Base-by-base conservation (phyloP, 208 protist species). In the Herpetomonas samuelpessoai region DNA sequence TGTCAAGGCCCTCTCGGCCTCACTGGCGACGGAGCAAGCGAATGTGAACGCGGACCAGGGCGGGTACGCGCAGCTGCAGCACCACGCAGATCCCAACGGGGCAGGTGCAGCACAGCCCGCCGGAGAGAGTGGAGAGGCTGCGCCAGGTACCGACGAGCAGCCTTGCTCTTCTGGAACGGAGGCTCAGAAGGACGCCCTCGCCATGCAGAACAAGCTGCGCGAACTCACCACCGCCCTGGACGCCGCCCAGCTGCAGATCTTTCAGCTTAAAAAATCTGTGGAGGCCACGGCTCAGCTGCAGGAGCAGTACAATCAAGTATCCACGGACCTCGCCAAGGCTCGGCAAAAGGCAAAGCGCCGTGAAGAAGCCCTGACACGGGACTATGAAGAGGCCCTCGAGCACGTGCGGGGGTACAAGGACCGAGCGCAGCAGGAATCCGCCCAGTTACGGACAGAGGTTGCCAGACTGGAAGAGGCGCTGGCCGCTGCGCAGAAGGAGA, bases 381-480 rank as follows among this genome's bases (percentile, higher is more conserved):
- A 64, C 53, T 67, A 67, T 38, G 61, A 67, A 28, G 61, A 48
- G 25, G 61, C 61, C 3, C 25, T 67, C 26, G 25, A 67, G 39
- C 50, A 59, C 6, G 4, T 67, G 41, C 31, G 50, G 9, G 16
- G n/a, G 16, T 52, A 28, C 22, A 48, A 63, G 1, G 60, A 54
- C 4, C 16, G 41, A 50, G 41, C 50, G 2, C 29, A 60, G 12
- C 27, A 60, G 18, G 21, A 16, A 22, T 55, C 49, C 26, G 35
- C 22, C n/a, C 25, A 24, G 28, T 7, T 48, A 50, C 47, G 61
- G 4, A 3, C 21, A 28, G 6, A 54, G 50, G 22, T 46, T 3
- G 19, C n/a, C 4, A 3, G 3, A n/a, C 28, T 27, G 9, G 35
- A 41, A 41, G 35, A 41, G 14, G 35, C 35, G 9, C 35, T 41